Evolutionary conservation across 2,329 filamentous ascomycete species (phyloP), one percentile per base, ranked within the genome.

Genomic region (Fusarium humuli): DNA sequence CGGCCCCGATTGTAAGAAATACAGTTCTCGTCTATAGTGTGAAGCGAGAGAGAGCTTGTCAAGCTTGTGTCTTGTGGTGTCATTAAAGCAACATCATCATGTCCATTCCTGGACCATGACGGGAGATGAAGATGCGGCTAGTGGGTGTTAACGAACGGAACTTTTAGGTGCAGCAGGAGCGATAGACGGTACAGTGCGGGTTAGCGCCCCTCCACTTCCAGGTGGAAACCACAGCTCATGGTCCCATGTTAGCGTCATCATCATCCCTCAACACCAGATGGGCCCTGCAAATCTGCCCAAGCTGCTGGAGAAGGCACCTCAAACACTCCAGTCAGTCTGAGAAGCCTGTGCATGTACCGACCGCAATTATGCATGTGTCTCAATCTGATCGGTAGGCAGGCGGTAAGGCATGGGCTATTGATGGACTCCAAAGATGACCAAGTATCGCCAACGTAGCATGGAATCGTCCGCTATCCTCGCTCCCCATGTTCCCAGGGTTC

Each of bases 211-310:
- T 64, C 20, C 49, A 37, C 52, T 55, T 34, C 50, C 49, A 66
- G 53, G 61, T 57, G 47, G 44, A 25, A 49, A 55, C 45, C 30
- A 46, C 27, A 45, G 59, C 56, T 50, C 54, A 57, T 75, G 72
- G 73, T 65, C 72, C 61, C 71, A 75, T 76, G 50, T 62, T 58
- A 47, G 62, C 73, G 73, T 76, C 73, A 75, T 73, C 73, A 70
- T 67, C 69, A 66, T 67, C 65, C 61, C 54, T 68, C 67, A 64
- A 62, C 69, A 55, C 69, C 69, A 70, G 69, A 71, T 70, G 34
- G 49, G 52, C 34, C 57, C 60, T 61, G 60, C 61, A 71, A 67
- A 69, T 66, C 57, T 69, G 56, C 46, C 65, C 56, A 62, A 70
- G 55, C 56, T 57, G 45, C 41, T 57, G 65, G 59, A 61, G 56